Evolutionary conservation across 192 early-diverging fungal genomes (phyloP).

Genomic region (Coemansia sp.): DNA sequence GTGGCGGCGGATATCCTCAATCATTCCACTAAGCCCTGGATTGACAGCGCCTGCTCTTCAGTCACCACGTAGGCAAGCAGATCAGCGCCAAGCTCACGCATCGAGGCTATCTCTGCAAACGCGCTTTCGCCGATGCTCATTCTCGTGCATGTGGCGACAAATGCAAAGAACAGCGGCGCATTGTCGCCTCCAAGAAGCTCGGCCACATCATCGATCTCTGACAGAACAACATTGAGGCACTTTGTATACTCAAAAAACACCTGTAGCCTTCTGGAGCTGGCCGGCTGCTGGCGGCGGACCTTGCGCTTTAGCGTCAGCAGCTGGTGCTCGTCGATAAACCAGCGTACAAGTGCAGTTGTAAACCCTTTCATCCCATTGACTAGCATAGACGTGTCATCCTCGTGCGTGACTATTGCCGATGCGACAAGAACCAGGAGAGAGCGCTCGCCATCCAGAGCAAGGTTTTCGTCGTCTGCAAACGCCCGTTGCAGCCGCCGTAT

Average conservation of each 20-base stretch:
- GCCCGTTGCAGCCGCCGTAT: constrained; percentile 31
- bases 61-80: constrained; percentile 52
- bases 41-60: constrained; percentile 47
- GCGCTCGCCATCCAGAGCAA: constrained; percentile 37
- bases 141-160: constrained; percentile 49
- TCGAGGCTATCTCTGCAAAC: constrained; percentile 19
- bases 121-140: constrained; percentile 42
- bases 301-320: constrained; percentile 12
- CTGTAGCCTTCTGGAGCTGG: constrained; percentile 12
- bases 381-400: constrained; percentile 28
- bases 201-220: constrained; percentile 44
- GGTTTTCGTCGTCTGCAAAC: constrained; percentile 17
- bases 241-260: constrained; percentile 47
- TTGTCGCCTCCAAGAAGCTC: constrained; percentile 47
- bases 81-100: constrained; percentile 44
- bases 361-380: constrained; percentile 34
- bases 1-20: background rate
- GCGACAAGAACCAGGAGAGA: constrained; percentile 41
- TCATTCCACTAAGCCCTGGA: constrained; percentile 22
- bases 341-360: constrained; percentile 26
- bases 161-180: constrained; percentile 48
- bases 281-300: background rate
- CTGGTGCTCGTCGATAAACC: constrained; percentile 47
- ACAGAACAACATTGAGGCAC: constrained; percentile 49
- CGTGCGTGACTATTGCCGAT: constrained; percentile 33